Percentiles rank a stretch among this genome's conserved stretches.
phyloP scores from a whole-genome alignment of 441 rosid species.

The Mallotus japonicus region DNA sequence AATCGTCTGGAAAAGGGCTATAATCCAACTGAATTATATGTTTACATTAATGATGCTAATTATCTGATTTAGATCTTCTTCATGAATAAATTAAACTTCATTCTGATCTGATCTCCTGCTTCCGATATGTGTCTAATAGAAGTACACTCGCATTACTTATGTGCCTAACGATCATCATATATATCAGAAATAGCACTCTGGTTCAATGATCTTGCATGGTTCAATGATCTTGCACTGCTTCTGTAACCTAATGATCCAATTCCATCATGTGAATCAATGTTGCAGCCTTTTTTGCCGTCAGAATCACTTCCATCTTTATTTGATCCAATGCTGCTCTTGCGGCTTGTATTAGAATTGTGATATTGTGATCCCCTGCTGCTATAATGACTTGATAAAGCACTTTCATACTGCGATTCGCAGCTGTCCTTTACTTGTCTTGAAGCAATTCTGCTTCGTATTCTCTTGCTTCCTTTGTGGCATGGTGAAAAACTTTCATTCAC shows the following conservation, averaged over 20 bases:
- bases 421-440: slow-evolving; percentile 30
- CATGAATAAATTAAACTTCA: neutral
- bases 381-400: neutral
- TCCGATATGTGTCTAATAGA: neutral
- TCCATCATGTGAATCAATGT: slow-evolving; percentile 4
- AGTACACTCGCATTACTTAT: neutral
- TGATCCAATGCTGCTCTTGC: slow-evolving; percentile 4
- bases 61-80: neutral
- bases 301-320: neutral
- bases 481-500: slow-evolving; percentile 26
- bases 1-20: neutral
- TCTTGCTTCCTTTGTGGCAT: slow-evolving; percentile 27
- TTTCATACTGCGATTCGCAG: slow-evolving; percentile 17
- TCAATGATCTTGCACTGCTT: slow-evolving; percentile 1
- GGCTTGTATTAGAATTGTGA: neutral
- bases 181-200: neutral
- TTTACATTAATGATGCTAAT: neutral
- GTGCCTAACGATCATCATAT: neutral
- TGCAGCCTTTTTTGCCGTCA: neutral
- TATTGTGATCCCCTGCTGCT: slow-evolving; percentile 1
- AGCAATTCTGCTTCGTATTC: neutral
- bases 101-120: slow-evolving; percentile 4
- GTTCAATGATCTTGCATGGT: neutral
- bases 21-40: neutral
- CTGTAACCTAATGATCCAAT: slow-evolving; percentile 18